Conservation (phyloP, 108 stramenopile species). For the Nitzschia palea region DNA sequence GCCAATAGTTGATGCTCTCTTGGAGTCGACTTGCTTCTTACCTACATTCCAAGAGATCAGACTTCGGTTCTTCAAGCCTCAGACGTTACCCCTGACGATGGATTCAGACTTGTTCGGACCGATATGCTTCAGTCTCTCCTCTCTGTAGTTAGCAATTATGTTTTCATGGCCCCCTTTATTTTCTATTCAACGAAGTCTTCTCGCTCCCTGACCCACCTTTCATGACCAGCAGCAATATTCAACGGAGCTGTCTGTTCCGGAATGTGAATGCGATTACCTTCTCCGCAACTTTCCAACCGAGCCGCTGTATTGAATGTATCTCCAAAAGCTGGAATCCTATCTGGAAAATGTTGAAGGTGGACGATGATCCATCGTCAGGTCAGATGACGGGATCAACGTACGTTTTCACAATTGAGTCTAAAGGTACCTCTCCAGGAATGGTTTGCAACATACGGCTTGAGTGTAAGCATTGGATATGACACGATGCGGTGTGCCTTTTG, state of each 20-base stretch:
- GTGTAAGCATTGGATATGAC: no score
- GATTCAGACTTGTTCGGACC: not conserved
- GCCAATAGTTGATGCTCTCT: no score
- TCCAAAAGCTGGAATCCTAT: constrained; percentile 47
- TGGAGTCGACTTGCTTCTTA: not conserved
- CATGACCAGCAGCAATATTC: constrained; percentile 31
- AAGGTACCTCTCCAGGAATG: no score
- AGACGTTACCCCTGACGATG: no score
- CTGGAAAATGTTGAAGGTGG: no score
- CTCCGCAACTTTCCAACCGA: constrained; percentile 54
- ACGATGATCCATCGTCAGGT: no score
- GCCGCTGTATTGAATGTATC: constrained; percentile 59
- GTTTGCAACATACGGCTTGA: no score
- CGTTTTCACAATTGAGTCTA: no score
- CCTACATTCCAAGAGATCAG: not conserved
- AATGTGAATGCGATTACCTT: constrained; percentile 44
- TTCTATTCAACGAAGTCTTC: constrained; percentile 1
- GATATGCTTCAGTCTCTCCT: no score
- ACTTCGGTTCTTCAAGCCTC: not conserved
- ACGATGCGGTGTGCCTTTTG: no score
- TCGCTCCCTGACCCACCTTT: constrained; percentile 19
- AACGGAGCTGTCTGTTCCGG: constrained; percentile 48
- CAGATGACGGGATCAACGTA: no score
- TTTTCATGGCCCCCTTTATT: constrained; percentile 25
- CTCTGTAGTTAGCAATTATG: constrained; percentile 14